Base-by-base conservation (phyloP, 805 yeast genomes). In the Starmerella vaccinii region DNA sequence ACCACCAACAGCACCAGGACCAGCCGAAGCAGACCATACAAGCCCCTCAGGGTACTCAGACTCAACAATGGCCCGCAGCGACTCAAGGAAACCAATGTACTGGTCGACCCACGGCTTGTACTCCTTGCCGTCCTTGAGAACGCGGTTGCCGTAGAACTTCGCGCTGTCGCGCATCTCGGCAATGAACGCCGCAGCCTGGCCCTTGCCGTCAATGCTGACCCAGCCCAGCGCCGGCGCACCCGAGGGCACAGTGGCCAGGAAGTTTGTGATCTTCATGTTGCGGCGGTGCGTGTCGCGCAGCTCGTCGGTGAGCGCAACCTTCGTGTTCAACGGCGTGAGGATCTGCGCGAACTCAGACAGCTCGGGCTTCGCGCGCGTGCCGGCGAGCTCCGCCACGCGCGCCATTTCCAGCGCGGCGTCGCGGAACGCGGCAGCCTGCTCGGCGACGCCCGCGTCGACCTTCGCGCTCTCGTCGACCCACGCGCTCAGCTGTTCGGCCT, bases 191-290 rank as follows among this genome's bases (percentile, higher is more conserved):
- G 83, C 77, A 1, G 97, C 95, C 4, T 86, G 79, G 42, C 41
- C 32, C 43, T 52, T 51, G 46, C 57, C 57, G 3, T 74, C 77
- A 5, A 77, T 76, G 18, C 85, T 78, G 55, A 90, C 76, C 99
- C 99, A 92, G 22, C 95, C 95, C 49, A 89, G 72, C 6, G 84
- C 86, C 10, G 95, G 88, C 9, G 84, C 78, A 46, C 95, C 97
- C 64, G 92, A 97, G 23, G 88, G 77, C 38, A 92, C 74, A 1
- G 97, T 77, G 59, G 82, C 86, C 66, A 92, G 74, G 63, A 84
- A 85, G 61, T 84, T 78, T 64, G 73, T 75, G 57, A 69, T 74
- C 56, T 76, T 75, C 26, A 46, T 32, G 23, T 85, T 81, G 44
- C 73, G 71, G 58, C 95, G 79, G 65, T 85, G 83, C 38, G 72